Evolutionary conservation across 2,329 filamentous ascomycete species (phyloP).

Genomic region (Calonectria pseudoreteaudii): DNA sequence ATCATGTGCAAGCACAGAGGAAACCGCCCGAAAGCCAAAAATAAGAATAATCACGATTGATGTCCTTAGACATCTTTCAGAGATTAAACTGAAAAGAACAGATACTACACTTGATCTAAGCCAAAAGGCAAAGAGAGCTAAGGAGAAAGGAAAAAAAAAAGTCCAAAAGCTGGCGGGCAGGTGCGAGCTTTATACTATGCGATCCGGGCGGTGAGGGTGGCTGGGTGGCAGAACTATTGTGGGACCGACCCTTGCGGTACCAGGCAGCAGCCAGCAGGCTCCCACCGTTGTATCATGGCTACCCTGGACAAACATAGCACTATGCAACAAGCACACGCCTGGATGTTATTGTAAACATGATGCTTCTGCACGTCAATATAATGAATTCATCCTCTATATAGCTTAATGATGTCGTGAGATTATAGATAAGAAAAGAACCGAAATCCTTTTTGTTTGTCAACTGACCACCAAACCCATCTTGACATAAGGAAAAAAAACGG

Average conservation of each 20-base stretch:
- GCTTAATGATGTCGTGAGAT: no score
- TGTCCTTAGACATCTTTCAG: slow-evolving; percentile 6
- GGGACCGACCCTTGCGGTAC: neutral
- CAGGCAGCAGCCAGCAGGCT: neutral
- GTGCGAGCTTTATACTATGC: neutral
- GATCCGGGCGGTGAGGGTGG: neutral
- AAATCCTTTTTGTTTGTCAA: no score
- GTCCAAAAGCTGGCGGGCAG: neutral
- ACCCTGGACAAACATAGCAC: neutral
- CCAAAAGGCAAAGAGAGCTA: slow-evolving; percentile 11
- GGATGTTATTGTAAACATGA: neutral
- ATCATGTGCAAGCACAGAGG: slow-evolving; percentile 8
- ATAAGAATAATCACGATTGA: slow-evolving; percentile 6
- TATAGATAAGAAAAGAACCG: no score
- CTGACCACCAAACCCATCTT: no score
- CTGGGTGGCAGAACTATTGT: neutral
- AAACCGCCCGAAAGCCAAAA: neutral
- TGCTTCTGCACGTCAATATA: neutral
- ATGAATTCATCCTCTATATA: neutral
- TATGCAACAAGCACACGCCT: neutral
- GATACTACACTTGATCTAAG: slow-evolving; percentile 13
- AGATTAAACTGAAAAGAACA: slow-evolving; percentile 12
- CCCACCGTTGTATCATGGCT: neutral
- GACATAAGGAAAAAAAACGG: no score
- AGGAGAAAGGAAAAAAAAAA: neutral